Evolutionary conservation across 352 stramenopile genomes (phyloP).

Genomic region (Phytophthora fragariaefolia): DNA sequence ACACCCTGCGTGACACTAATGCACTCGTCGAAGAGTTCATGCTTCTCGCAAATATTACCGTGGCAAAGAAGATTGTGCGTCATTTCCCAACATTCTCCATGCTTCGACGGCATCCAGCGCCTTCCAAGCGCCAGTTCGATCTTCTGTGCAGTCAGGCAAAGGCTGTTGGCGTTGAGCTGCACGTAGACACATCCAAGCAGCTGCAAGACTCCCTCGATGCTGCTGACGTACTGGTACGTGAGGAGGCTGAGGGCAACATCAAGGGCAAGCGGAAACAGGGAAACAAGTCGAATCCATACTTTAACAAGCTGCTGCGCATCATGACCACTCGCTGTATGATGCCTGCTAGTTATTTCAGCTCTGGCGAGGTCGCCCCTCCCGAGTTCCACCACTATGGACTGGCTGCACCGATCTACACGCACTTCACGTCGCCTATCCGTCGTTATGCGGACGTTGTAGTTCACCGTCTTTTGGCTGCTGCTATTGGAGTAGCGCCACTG

Average conservation of each 20-base stretch:
- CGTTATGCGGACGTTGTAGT: conserved; percentile 98
- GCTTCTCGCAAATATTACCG: conserved; percentile 99
- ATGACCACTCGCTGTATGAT: conserved; percentile 98
- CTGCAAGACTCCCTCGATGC: conserved; percentile 86
- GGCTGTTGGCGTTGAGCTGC: conserved; percentile 78
- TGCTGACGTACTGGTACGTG: conserved; percentile 56
- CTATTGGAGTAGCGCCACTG: conserved; percentile 95
- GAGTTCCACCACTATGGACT: conserved; percentile 99
- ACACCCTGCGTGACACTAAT: conserved; percentile 96
- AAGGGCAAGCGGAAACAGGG: conserved; percentile 42
- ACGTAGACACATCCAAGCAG: conserved; percentile 83
- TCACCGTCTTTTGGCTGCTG: conserved; percentile 96
- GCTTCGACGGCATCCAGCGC: conserved; percentile 94
- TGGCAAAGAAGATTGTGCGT: conserved; percentile 95
- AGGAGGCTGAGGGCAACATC: conserved; percentile 17
- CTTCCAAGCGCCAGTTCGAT: conserved; percentile 95
- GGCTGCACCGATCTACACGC: conserved; percentile 98
- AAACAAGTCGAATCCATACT: conserved; percentile 91
- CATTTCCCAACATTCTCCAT: conserved; percentile 96
- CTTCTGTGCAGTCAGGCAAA: conserved; percentile 83
- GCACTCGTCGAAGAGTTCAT: conserved; percentile 99
- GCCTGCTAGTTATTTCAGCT: conserved; percentile 98
- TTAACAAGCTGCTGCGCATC: conserved; percentile 98
- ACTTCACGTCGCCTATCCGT: conserved; percentile 99
- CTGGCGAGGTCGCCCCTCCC: conserved; percentile 93